Conservation (phyloP, 768 basidiomycete genomes). For the Hirschioporus abietinus region DNA sequence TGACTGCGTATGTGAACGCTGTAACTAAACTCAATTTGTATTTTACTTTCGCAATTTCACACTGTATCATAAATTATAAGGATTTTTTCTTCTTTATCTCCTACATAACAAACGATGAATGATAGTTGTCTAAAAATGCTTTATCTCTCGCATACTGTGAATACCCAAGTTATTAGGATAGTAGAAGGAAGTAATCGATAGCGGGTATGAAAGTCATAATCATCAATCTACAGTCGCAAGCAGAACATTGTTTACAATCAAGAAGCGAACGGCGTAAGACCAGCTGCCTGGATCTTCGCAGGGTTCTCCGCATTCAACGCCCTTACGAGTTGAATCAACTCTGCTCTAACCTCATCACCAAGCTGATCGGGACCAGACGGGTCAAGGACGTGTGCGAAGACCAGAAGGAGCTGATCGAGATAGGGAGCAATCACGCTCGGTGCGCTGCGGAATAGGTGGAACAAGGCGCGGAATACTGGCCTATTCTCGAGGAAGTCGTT, state of each 20-base stretch:
- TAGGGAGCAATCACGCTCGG: constrained; percentile 64
- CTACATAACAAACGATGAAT: not conserved
- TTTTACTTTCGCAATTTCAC: not conserved
- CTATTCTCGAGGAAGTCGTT: constrained; percentile 89
- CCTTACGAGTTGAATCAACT: constrained; percentile 69
- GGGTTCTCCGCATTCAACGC: constrained; percentile 73
- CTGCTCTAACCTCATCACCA: constrained; percentile 68
- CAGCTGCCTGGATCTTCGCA: constrained; percentile 75
- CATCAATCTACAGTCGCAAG: not conserved
- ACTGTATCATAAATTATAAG: not conserved
- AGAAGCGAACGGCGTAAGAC: constrained; percentile 52
- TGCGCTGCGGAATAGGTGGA: constrained; percentile 80
- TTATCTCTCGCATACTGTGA: not conserved
- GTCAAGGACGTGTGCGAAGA: constrained; percentile 81
- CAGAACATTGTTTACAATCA: constrained; percentile 27
- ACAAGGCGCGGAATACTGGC: constrained; percentile 83
- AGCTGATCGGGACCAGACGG: constrained; percentile 71
- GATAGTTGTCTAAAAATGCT: not conserved
- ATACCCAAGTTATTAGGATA: not conserved
- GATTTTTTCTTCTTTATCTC: not conserved
- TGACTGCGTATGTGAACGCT: not conserved
- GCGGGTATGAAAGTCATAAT: constrained; percentile 3
- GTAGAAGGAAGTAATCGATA: constrained; percentile 3
- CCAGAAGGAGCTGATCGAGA: constrained; percentile 72
- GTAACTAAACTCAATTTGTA: not conserved